Evolutionary conservation across 2,329 filamentous ascomycete genomes (phyloP).

Genomic region (Paraconiothyrium sp.): DNA sequence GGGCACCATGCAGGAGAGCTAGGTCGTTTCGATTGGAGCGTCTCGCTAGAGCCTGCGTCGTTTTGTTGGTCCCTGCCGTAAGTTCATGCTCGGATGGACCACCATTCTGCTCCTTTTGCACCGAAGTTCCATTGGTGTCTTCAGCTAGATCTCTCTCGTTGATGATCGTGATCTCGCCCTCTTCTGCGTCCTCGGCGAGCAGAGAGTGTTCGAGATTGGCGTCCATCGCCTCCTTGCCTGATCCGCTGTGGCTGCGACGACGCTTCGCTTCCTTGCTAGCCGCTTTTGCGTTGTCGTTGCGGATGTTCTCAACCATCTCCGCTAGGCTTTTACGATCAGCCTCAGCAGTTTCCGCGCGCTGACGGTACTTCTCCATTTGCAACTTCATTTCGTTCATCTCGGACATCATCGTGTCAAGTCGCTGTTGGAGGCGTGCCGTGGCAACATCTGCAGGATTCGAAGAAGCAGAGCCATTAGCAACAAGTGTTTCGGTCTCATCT

Average conservation of each 20-base stretch:
- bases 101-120: slow-evolving; percentile 43
- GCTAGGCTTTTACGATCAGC: slow-evolving; percentile 80
- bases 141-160: slow-evolving; percentile 42
- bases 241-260: slow-evolving; percentile 35
- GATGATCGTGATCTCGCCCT: slow-evolving; percentile 50
- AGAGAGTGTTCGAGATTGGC: slow-evolving; percentile 29
- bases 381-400: slow-evolving; percentile 85
- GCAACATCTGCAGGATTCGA: slow-evolving; percentile 44
- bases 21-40: slow-evolving; percentile 40
- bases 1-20: slow-evolving; percentile 47
- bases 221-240: slow-evolving; percentile 18
- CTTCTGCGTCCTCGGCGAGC: slow-evolving; percentile 37
- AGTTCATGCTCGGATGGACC: slow-evolving; percentile 35
- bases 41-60: slow-evolving; percentile 37
- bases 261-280: slow-evolving; percentile 42
- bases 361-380: slow-evolving; percentile 80
- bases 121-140: slow-evolving; percentile 32
- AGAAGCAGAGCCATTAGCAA: slow-evolving; percentile 35
- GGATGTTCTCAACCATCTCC: slow-evolving; percentile 87
- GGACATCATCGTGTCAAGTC: slow-evolving; percentile 77
- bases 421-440: slow-evolving; percentile 68
- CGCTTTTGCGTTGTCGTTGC: slow-evolving; percentile 68
- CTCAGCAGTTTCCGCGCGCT: slow-evolving; percentile 83
- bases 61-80: slow-evolving; percentile 24
- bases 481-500: slow-evolving; percentile 22